phyloP scores from a whole-genome alignment of 192 early-diverging fungal genomes.

The Ramicandelaber brevisporus region DNA sequence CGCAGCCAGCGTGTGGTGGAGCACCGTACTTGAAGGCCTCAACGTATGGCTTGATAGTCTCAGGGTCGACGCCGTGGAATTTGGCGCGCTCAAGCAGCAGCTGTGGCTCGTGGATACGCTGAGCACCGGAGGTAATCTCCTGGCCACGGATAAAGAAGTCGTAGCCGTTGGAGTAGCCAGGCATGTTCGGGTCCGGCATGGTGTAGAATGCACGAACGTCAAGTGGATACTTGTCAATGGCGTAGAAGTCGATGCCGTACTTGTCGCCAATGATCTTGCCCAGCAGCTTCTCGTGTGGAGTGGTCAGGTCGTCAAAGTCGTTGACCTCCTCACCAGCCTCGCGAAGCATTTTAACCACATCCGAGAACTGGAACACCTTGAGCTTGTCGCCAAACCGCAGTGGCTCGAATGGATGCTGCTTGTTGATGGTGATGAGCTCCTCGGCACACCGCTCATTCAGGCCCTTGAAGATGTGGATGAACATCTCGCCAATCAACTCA shows the following conservation, averaged over 20 bases:
- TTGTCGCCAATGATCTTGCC: conserved; percentile 77
- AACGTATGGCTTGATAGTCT: conserved; percentile 72
- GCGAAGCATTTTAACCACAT: conserved; percentile 71
- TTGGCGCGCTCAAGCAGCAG: conserved; percentile 52
- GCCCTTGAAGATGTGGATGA: conserved; percentile 77
- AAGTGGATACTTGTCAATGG: conserved; percentile 98
- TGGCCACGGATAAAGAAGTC: conserved; percentile 99
- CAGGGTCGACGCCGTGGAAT: conserved; percentile 46
- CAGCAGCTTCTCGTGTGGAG: conserved; percentile 58
- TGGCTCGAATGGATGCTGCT: conserved; percentile 82
- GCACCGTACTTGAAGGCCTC: conserved; percentile 91
- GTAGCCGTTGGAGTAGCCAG: conserved; percentile 92
- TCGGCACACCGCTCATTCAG: conserved; percentile 51
- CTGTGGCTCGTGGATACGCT: conserved; percentile 85
- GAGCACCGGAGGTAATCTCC: conserved; percentile 95
- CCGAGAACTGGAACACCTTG: conserved; percentile 59
- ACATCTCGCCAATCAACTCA: conserved; percentile 75
- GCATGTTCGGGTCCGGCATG: conserved; percentile 79
- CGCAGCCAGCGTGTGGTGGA: conserved; percentile 94
- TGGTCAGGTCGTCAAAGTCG: conserved; percentile 83
- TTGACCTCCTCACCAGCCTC: conserved; percentile 69
- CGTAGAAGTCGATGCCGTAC: conserved; percentile 95
- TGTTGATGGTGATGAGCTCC: conserved; percentile 65
- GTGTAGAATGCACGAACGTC: conserved; percentile 95
- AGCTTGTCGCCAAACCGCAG: conserved; percentile 67